These are phyloP conservation scores for Rhizophora apiculata DNA, from an alignment of 345 rosid species.

Conservation along the genomic window DNA sequence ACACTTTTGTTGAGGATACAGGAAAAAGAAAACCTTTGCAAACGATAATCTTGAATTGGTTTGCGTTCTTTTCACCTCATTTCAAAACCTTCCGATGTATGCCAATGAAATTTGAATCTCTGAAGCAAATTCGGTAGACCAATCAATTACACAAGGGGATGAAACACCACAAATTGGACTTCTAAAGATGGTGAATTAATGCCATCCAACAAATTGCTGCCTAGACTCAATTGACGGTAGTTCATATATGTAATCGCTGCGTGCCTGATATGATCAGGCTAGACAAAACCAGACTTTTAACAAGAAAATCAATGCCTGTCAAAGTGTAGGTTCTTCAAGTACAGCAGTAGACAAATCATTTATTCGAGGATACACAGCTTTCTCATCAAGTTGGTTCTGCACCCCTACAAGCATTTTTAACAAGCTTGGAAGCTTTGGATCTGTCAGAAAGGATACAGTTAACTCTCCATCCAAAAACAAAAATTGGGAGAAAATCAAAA, in stretches of 20 bases:
- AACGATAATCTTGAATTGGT: not conserved
- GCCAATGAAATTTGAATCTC: not conserved
- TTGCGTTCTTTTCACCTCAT: not conserved
- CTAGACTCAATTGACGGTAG: slow-evolving; percentile 6
- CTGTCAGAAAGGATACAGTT: slow-evolving; percentile 23
- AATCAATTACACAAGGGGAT: slow-evolving; percentile 15
- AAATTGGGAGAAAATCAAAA: not conserved
- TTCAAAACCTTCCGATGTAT: not conserved
- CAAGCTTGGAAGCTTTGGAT: slow-evolving; percentile 92
- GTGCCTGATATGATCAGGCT: slow-evolving; percentile 9
- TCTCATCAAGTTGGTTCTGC: slow-evolving; percentile 86
- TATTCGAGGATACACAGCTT: slow-evolving; percentile 84
- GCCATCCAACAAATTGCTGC: slow-evolving; percentile 31
- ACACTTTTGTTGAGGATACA: too few species aligned
- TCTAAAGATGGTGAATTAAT: slow-evolving; percentile 25
- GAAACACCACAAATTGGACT: slow-evolving; percentile 6
- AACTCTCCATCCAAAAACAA: not conserved
- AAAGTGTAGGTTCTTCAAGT: slow-evolving; percentile 66
- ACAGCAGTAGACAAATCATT: slow-evolving; percentile 65
- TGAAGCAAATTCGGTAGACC: not conserved
- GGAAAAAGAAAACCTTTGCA: not conserved
- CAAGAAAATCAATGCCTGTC: slow-evolving; percentile 18
- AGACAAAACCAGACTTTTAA: not conserved
- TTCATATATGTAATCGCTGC: slow-evolving; percentile 14
- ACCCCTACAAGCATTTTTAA: slow-evolving; percentile 93